Conservation (phyloP, 139 green algal species). For the Diplosphaera chodatii region DNA sequence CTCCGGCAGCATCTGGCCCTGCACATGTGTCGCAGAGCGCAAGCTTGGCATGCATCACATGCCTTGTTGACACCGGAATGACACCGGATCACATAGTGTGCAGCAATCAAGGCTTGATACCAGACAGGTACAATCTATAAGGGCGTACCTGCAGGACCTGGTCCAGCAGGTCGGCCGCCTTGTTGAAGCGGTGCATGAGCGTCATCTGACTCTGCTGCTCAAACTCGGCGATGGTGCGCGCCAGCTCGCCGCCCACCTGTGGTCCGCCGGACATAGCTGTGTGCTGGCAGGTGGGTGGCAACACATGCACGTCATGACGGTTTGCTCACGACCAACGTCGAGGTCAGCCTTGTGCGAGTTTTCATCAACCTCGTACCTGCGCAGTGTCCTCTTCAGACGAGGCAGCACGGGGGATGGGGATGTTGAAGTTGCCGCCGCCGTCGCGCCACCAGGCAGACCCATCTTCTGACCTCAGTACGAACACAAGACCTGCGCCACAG, state of each 20-base stretch:
- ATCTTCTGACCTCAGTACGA: constrained; percentile 70
- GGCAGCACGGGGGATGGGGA: constrained; percentile 54
- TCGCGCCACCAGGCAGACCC: constrained; percentile 82
- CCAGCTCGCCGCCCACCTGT: constrained; percentile 36
- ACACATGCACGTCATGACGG: no score
- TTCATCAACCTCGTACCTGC: constrained; percentile 27
- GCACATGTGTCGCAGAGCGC: background rate
- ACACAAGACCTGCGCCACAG: constrained; percentile 35
- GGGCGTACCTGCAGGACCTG: constrained; percentile 27
- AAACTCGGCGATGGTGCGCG: constrained; percentile 65
- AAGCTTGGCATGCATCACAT: no score
- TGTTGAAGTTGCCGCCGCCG: constrained; percentile 65
- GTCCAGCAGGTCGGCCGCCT: constrained; percentile 74
- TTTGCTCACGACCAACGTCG: no score
- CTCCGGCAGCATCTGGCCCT: constrained; percentile 9
- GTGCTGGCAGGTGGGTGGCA: no score
- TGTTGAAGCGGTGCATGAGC: constrained; percentile 96
- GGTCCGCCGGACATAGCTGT: background rate
- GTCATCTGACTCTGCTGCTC: constrained; percentile 67
- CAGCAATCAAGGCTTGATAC: no score
- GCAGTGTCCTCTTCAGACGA: background rate
- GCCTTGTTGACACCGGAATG: no score
- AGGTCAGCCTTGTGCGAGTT: background rate
- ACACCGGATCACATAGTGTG: no score
- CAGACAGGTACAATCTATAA: background rate